Percentiles rank a stretch among this genome's conserved stretches.
Conservation (phyloP, 768 basidiomycete species). For the Hydnomerulius pinastri region DNA sequence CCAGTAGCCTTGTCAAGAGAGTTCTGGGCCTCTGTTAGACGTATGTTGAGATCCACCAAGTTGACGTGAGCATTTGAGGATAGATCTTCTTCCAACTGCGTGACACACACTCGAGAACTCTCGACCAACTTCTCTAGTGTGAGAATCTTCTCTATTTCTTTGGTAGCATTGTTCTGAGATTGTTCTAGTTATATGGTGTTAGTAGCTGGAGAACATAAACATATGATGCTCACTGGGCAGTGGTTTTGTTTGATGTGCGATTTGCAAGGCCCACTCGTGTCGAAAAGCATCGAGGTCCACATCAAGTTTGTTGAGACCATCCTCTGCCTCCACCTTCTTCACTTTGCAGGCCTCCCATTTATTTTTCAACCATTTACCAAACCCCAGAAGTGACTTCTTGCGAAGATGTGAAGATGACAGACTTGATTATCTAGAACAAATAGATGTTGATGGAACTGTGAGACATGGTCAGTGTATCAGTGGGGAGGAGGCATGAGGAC, state of each 20-base stretch:
- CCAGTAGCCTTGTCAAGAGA: neutral
- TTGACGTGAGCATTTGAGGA: neutral
- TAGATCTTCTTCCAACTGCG: neutral
- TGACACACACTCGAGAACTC: neutral
- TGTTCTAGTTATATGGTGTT: neutral
- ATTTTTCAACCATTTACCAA: slow-evolving; percentile 14
- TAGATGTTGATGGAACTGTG: neutral
- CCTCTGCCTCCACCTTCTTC: neutral
- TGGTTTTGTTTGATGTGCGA: slow-evolving; percentile 3
- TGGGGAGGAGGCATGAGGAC: slow-evolving; percentile 1
- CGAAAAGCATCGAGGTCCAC: neutral
- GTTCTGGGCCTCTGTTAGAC: neutral
- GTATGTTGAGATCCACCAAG: neutral
- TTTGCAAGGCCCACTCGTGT: neutral
- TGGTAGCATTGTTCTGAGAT: neutral
- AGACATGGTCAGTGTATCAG: slow-evolving; percentile 8
- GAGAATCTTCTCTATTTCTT: slow-evolving; percentile 2
- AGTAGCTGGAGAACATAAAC: neutral
- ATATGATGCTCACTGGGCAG: slow-evolving; percentile 1
- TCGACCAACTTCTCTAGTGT: neutral
- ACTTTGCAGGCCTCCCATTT: neutral
- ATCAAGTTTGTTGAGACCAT: neutral
- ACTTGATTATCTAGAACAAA: neutral
- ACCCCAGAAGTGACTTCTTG: slow-evolving; percentile 2
- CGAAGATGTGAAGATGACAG: no score